These are phyloP conservation scores for Aquilaria sinensis DNA, from an alignment of 345 rosid species.

Conservation along the genomic window DNA sequence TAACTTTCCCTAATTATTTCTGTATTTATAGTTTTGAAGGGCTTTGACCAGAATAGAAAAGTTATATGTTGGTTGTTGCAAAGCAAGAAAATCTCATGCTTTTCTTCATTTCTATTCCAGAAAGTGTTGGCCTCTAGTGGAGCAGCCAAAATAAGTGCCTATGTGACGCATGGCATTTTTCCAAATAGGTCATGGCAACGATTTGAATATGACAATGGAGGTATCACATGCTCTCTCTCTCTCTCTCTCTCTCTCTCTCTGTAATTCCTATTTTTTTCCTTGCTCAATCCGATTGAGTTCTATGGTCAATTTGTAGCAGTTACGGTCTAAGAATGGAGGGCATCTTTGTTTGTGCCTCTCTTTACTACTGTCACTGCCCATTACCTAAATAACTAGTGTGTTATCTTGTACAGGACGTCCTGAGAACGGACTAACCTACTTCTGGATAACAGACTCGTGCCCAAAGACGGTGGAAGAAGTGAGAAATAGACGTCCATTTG, in stretches of 20 bases:
- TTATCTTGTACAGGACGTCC: slow-evolving; percentile 47
- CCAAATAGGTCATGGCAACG: slow-evolving; percentile 89
- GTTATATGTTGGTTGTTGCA: not conserved
- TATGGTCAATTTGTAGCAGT: too few relatives aligned
- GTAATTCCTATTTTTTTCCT: not conserved
- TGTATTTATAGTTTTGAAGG: slow-evolving; percentile 4
- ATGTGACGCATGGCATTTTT: slow-evolving; percentile 94
- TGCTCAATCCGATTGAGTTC: too few relatives aligned
- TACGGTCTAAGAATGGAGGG: too few relatives aligned
- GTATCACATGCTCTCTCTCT: slow-evolving; percentile 27
- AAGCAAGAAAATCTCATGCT: not conserved
- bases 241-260: not conserved
- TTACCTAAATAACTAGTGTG: not conserved
- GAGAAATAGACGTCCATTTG: slow-evolving; percentile 62
- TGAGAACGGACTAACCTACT: slow-evolving; percentile 61
- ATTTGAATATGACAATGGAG: slow-evolving; percentile 75
- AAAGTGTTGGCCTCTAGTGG: slow-evolving; percentile 90
- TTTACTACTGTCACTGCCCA: too few relatives aligned
- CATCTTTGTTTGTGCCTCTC: too few relatives aligned
- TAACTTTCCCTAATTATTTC: not conserved
- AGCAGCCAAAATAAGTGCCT: slow-evolving; percentile 87
- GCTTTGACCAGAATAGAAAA: not conserved
- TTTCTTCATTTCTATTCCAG: slow-evolving; percentile 31
- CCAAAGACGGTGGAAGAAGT: slow-evolving; percentile 75
- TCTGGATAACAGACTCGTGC: slow-evolving; percentile 98